Evolutionary conservation across 2,329 filamentous ascomycete species (phyloP).

Genomic region (Sclerotinia spermophila): DNA sequence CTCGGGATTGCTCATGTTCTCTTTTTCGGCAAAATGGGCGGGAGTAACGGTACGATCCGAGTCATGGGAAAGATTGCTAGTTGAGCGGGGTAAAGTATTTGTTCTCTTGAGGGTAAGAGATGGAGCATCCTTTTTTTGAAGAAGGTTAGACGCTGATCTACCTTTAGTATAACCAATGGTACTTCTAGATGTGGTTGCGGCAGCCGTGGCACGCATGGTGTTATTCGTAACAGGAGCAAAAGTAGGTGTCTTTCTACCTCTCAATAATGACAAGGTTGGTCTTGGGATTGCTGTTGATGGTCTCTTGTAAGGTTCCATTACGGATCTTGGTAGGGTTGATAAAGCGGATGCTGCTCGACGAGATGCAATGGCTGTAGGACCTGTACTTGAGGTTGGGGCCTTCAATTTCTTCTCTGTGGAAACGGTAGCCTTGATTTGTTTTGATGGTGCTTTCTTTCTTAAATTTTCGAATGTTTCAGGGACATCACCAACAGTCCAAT

Average conservation of each 20-base stretch:
- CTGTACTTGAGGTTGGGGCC: constrained; percentile 26
- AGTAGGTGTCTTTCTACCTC: constrained; percentile 39
- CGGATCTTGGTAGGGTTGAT: constrained; percentile 40
- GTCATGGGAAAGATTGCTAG: constrained; percentile 39
- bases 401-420: constrained; percentile 27
- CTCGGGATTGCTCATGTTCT: constrained; percentile 34
- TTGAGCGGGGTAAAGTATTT: constrained; percentile 25
- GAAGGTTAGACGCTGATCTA: constrained; percentile 48
- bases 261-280: constrained; percentile 33
- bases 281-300: constrained; percentile 37
- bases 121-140: constrained; percentile 29
- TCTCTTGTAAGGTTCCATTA: constrained; percentile 34
- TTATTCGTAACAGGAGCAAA: constrained; percentile 43
- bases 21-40: constrained; percentile 41
- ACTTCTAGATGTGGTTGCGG: constrained; percentile 67
- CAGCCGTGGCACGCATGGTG: constrained; percentile 55
- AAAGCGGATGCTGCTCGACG: constrained; percentile 53
- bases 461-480: constrained; percentile 43
- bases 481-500: constrained; percentile 58
- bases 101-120: constrained; percentile 12
- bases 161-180: constrained; percentile 86
- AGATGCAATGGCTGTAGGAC: constrained; percentile 52
- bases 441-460: constrained; percentile 32
- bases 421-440: constrained; percentile 20
- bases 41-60: constrained; percentile 49